Evolutionary conservation across 2,329 filamentous ascomycete genomes (phyloP).

Genomic region (Scedosporium aurantiacum): DNA sequence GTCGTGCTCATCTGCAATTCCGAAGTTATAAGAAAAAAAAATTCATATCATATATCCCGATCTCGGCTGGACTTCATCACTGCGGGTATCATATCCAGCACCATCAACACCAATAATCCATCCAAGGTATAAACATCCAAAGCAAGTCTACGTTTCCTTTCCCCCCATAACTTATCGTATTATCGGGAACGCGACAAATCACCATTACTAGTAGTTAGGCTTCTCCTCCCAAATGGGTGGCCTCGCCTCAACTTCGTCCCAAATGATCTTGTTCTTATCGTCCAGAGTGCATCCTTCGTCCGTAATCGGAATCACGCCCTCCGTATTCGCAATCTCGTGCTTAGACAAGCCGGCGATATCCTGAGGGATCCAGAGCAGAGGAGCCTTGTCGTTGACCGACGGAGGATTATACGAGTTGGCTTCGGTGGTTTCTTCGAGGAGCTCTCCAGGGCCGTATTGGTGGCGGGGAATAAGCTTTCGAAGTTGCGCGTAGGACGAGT

Average conservation of each 20-base stretch:
- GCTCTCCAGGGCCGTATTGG: slow-evolving; percentile 32
- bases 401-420: slow-evolving; percentile 66
- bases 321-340: slow-evolving; percentile 66
- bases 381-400: slow-evolving; percentile 48
- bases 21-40: not conserved
- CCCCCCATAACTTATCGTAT: too few species aligned
- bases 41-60: not conserved
- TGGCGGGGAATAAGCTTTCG: slow-evolving; percentile 57
- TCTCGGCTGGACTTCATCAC: not conserved
- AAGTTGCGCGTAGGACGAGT: slow-evolving; percentile 59
- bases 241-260: slow-evolving; percentile 29
- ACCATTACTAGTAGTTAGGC: slow-evolving; percentile 26
- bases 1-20: too few species aligned
- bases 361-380: slow-evolving; percentile 74
- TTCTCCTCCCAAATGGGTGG: slow-evolving; percentile 34
- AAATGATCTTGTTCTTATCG: slow-evolving; percentile 43
- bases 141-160: not conserved
- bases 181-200: not conserved
- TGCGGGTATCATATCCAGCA: not conserved
- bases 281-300: slow-evolving; percentile 64
- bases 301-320: slow-evolving; percentile 63
- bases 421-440: slow-evolving; percentile 52
- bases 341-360: slow-evolving; percentile 63
- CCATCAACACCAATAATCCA: not conserved
- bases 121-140: not conserved